Percentiles rank a stretch among this genome's conserved stretches.
These are phyloP conservation scores for Suillus variegatus DNA, from an alignment of 768 basidiomycete genomes.

Conservation along the genomic window DNA sequence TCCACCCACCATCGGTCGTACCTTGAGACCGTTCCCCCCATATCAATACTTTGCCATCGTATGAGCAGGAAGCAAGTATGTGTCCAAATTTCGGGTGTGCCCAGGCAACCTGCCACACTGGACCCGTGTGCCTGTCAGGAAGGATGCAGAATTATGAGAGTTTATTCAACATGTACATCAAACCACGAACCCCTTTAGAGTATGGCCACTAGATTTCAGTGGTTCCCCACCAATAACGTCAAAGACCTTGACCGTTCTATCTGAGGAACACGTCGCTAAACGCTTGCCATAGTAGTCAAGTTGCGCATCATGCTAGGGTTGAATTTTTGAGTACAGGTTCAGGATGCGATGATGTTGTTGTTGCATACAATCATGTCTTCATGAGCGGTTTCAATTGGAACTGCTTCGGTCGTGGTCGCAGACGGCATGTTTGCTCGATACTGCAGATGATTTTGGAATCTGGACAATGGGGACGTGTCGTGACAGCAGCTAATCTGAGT, in stretches of 20 bases:
- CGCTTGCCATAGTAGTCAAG: constrained; percentile 97
- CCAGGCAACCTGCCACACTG: constrained; percentile 99
- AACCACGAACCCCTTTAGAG: constrained; percentile 70
- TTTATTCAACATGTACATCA: not conserved
- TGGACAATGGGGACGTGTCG: constrained; percentile 1
- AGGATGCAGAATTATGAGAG: not conserved
- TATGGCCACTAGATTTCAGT: constrained; percentile 65
- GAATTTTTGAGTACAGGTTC: not conserved
- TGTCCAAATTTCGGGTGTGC: constrained; percentile 97
- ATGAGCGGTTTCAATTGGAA: constrained; percentile 92
- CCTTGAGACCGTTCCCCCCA: constrained; percentile 89
- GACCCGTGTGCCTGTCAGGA: constrained; percentile 80
- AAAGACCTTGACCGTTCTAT: constrained; percentile 93
- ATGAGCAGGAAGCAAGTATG: constrained; percentile 97
- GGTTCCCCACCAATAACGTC: constrained; percentile 90
- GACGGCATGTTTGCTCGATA: constrained; percentile 34
- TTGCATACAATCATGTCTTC: constrained; percentile 93
- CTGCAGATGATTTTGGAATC: not conserved
- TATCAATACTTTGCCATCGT: constrained; percentile 96
- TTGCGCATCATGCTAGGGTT: constrained; percentile 91
- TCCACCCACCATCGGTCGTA: constrained; percentile 65
- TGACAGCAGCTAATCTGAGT: not conserved
- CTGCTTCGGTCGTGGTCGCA: constrained; percentile 62
- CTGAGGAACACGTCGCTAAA: constrained; percentile 95
- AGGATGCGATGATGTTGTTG: not conserved